phyloP scores from a whole-genome alignment of 2,329 filamentous ascomycete genomes.

The Colletotrichum orchidophilum region DNA sequence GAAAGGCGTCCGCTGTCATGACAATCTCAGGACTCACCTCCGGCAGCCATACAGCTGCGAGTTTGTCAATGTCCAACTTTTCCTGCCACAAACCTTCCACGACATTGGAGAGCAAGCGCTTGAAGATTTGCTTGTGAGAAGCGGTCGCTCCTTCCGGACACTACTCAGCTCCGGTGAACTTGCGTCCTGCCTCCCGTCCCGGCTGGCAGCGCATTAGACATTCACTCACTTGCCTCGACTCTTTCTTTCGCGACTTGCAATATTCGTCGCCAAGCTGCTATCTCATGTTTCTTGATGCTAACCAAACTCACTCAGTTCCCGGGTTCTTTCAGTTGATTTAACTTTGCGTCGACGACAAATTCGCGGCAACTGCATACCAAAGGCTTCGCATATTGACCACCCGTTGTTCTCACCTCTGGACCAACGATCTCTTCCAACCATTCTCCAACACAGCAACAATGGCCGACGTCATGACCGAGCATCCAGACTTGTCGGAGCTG shows the following conservation, averaged over 20 bases:
- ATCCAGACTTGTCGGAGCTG: constrained; percentile 56
- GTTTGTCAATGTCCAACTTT: neutral
- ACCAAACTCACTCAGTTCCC: neutral
- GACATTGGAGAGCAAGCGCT: constrained; percentile 16
- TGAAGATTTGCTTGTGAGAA: neutral
- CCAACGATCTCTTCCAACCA: neutral
- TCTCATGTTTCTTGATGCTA: neutral
- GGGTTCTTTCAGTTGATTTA: neutral
- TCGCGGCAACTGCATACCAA: neutral
- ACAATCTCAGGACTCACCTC: neutral
- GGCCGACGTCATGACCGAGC: constrained; percentile 59
- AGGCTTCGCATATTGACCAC: neutral
- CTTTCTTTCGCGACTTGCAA: neutral
- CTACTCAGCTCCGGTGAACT: neutral
- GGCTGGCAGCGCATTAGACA: neutral
- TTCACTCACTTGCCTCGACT: neutral
- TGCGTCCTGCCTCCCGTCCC: neutral
- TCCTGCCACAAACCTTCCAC: neutral
- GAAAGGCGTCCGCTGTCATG: neutral
- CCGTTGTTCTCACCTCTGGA: neutral
- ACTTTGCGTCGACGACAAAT: neutral
- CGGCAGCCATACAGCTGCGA: neutral
- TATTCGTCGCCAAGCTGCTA: neutral
- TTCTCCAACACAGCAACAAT: constrained; percentile 43
- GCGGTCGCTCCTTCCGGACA: neutral